Conservation (phyloP, 441 rosid genomes). For the Flueggea neowawraea region DNA sequence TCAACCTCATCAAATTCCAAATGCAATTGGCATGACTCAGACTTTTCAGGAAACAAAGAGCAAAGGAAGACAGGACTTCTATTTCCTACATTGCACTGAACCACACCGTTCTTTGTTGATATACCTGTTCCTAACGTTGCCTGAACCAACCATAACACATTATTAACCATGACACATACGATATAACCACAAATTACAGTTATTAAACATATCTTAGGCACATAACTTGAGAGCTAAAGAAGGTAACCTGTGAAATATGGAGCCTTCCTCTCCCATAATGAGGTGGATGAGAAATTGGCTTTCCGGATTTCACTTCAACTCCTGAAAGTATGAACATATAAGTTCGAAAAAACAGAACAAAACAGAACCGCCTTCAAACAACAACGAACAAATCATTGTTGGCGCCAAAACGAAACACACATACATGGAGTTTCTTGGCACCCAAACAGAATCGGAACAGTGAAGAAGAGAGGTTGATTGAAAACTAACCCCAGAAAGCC, state of each 20-base stretch:
- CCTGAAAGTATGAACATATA: slow-evolving; percentile 28
- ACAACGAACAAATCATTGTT: too few species aligned
- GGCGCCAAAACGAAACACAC: too few species aligned
- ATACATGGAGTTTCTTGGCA: too few species aligned
- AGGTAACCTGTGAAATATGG: slow-evolving; percentile 55
- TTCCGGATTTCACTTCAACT: slow-evolving; percentile 64
- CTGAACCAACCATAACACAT: slow-evolving; percentile 17
- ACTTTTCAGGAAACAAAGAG: slow-evolving; percentile 44
- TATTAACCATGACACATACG: slow-evolving; percentile 1
- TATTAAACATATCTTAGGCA: too few species aligned
- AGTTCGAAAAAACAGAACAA: too few species aligned
- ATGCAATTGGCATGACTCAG: slow-evolving; percentile 56
- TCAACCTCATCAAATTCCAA: slow-evolving; percentile 70
- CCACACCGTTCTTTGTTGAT: slow-evolving; percentile 34
- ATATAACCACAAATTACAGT: too few species aligned
- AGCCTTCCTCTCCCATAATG: slow-evolving; percentile 35
- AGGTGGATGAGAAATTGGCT: slow-evolving; percentile 43
- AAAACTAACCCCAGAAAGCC: too few species aligned
- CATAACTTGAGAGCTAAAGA: too few species aligned
- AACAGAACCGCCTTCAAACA: too few species aligned
- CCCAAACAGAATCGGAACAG: too few species aligned
- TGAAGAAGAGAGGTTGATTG: too few species aligned
- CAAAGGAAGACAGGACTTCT: slow-evolving; percentile 62
- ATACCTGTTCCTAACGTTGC: slow-evolving; percentile 64
- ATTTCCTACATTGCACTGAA: slow-evolving; percentile 77